Percentiles rank a stretch among this genome's conserved stretches.
Evolutionary conservation across 768 basidiomycete species (phyloP).

Genomic region (Leucogyrophana mollusca): DNA sequence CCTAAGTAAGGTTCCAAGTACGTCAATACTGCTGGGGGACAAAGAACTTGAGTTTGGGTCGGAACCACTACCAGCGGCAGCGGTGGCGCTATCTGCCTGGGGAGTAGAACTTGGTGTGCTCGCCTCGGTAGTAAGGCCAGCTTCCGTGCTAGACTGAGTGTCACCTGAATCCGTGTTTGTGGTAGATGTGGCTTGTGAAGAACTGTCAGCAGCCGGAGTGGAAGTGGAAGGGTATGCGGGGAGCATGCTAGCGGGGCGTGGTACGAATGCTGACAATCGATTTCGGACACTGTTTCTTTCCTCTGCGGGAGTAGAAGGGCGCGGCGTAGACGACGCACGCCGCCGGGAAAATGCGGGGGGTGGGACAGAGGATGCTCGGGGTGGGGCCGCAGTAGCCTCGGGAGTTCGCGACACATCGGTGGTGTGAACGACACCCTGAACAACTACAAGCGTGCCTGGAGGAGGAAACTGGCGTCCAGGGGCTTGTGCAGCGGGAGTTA

Average conservation of each 20-base stretch:
- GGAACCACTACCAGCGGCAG: constrained; percentile 8
- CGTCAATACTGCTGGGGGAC: constrained; percentile 78
- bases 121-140: not conserved
- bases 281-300: constrained; percentile 33
- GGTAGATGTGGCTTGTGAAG: not conserved
- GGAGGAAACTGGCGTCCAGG: constrained; percentile 58
- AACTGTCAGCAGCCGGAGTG: constrained; percentile 1
- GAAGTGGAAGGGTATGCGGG: constrained; percentile 13
- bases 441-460: constrained; percentile 77
- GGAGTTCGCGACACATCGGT: constrained; percentile 54
- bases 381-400: constrained; percentile 18
- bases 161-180: not conserved
- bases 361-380: constrained; percentile 8
- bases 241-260: constrained; percentile 34
- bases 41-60: constrained; percentile 34
- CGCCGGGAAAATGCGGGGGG: constrained; percentile 7
- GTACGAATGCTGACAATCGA: constrained; percentile 37
- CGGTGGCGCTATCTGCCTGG: constrained; percentile 14
- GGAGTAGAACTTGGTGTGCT: constrained; percentile 9
- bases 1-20: constrained; percentile 82
- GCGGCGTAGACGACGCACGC: constrained; percentile 24
- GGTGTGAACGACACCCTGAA: constrained; percentile 81
- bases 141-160: constrained; percentile 4
- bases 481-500: constrained; percentile 18
- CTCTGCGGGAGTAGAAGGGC: constrained; percentile 21